Conservation (phyloP, 2,329 filamentous ascomycete genomes). For the Aspergillus terreus region DNA sequence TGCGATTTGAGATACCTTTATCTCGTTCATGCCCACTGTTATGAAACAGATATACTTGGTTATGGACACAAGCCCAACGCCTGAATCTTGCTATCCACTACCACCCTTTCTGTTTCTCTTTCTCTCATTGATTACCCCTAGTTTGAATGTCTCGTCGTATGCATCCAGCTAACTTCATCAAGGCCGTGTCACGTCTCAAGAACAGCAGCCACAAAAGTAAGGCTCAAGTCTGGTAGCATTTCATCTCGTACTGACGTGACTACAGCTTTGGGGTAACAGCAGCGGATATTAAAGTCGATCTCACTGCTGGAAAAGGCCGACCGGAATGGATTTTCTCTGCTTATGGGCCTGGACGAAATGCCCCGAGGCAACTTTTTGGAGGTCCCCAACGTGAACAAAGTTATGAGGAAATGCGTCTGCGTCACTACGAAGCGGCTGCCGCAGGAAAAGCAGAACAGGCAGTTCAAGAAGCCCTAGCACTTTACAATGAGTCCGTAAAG, state of each 20-base stretch:
- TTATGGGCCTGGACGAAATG: constrained; percentile 74
- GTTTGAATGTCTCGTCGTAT: too few relatives aligned
- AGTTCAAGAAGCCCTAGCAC: constrained; percentile 48
- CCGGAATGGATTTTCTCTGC: constrained; percentile 84
- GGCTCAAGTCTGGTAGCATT: constrained; percentile 9
- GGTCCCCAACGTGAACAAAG: constrained; percentile 77
- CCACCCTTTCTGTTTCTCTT: too few relatives aligned
- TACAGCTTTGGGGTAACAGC: constrained; percentile 53
- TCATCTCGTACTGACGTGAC: constrained; percentile 16
- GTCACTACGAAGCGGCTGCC: constrained; percentile 63
- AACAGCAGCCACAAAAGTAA: constrained; percentile 21
- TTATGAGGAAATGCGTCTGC: constrained; percentile 76
- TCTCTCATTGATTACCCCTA: too few relatives aligned
- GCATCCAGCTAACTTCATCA: background rate
- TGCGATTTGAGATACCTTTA: background rate
- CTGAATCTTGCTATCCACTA: too few relatives aligned
- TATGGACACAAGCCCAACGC: too few relatives aligned
- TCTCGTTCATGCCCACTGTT: too few relatives aligned
- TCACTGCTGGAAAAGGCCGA: constrained; percentile 58
- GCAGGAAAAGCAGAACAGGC: constrained; percentile 57
- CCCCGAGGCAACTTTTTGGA: constrained; percentile 79
- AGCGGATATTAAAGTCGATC: constrained; percentile 61
- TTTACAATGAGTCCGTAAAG: constrained; percentile 62
- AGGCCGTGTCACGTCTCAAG: constrained; percentile 19
- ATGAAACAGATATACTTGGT: too few relatives aligned